These are phyloP conservation scores for Dactylis glomerata DNA, from an alignment of 176 grass and related monocot species.

Conservation along the genomic window DNA sequence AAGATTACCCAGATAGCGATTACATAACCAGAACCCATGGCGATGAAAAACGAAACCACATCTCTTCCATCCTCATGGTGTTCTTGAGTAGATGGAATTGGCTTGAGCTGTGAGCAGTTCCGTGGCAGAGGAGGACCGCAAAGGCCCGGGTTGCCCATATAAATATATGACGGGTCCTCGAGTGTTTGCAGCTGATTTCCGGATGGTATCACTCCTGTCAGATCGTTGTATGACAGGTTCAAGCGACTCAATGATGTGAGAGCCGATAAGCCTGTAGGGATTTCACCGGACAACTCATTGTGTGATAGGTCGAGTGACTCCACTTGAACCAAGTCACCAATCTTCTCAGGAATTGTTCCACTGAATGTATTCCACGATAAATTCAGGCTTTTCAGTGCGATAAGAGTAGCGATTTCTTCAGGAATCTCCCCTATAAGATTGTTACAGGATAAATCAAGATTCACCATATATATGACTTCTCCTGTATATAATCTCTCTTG, in stretches of 20 bases:
- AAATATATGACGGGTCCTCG: not conserved
- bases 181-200: not conserved
- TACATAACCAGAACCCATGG: not conserved
- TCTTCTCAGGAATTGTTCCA: not conserved
- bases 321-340: not conserved
- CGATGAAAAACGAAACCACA: not conserved
- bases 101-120: not conserved
- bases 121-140: not conserved
- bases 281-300: not conserved
- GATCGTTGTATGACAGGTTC: not conserved
- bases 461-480: not conserved
- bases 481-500: not conserved
- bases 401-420: not conserved
- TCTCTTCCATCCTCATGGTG: not conserved
- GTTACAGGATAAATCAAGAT: slow-evolving; percentile 36
- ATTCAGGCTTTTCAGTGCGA: slow-evolving; percentile 1
- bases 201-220: not conserved
- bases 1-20: not conserved
- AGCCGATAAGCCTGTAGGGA: not conserved
- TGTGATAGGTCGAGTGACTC: slow-evolving; percentile 12
- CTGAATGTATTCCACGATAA: not conserved
- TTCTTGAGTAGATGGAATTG: not conserved
- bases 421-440: slow-evolving; percentile 3
- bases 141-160: not conserved
- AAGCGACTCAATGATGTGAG: not conserved